These are phyloP conservation scores for Leccinum barrowsii DNA, from an alignment of 768 basidiomycete genomes.

Conservation along the genomic window DNA sequence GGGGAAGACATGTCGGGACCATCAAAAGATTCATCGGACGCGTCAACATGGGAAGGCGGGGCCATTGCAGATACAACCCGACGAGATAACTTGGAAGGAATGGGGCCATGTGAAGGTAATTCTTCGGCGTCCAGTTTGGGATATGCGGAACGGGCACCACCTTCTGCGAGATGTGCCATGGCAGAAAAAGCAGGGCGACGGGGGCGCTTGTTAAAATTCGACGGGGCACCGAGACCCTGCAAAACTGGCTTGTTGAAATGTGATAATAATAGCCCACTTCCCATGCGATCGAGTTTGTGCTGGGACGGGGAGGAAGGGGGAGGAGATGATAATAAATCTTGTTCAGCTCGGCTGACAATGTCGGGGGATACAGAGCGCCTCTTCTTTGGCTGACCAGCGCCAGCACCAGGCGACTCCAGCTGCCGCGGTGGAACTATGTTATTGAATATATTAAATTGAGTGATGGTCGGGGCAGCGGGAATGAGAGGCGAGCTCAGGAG, in stretches of 20 bases:
- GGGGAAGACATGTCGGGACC: constrained; percentile 73
- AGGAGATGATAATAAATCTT: constrained; percentile 47
- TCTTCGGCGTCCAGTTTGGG: constrained; percentile 35
- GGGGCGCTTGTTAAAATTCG: constrained; percentile 52
- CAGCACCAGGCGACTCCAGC: constrained; percentile 42
- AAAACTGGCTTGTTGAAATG: constrained; percentile 49
- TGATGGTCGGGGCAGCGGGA: constrained; percentile 51
- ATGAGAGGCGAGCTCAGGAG: constrained; percentile 37
- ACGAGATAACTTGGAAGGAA: constrained; percentile 39
- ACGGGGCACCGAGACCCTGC: constrained; percentile 54
- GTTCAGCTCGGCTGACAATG: constrained; percentile 33
- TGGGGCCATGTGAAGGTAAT: constrained; percentile 28
- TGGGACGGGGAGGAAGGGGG: constrained; percentile 45
- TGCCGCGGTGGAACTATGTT: constrained; percentile 48
- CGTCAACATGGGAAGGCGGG: constrained; percentile 38
- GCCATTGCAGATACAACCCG: constrained; percentile 78
- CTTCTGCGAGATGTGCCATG: constrained; percentile 47
- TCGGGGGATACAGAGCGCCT: constrained; percentile 62
- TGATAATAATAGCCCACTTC: constrained; percentile 32
- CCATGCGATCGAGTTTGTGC: constrained; percentile 45
- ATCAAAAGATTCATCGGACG: constrained; percentile 50
- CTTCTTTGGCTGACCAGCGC: constrained; percentile 44
- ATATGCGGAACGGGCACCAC: constrained; percentile 40
- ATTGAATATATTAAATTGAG: constrained; percentile 62
- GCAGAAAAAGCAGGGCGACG: constrained; percentile 69